Evolutionary conservation across 257 asterid species (phyloP).

Genomic region (Solanum habrochaites): DNA sequence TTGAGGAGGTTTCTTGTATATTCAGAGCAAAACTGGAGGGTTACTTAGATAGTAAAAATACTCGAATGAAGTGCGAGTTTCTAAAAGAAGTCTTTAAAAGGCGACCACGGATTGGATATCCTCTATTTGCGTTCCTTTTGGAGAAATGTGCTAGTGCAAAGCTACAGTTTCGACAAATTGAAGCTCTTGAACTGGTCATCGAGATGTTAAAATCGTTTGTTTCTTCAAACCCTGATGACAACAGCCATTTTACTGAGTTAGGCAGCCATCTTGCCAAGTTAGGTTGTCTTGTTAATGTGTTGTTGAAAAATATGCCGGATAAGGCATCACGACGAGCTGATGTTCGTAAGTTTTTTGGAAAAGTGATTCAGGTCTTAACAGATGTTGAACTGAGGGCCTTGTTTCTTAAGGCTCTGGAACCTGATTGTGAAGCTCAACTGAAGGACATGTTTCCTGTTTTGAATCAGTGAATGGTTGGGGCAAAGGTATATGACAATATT

Average conservation of each 20-base stretch:
- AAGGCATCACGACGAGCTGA: conserved; percentile 75
- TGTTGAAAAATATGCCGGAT: conserved; percentile 70
- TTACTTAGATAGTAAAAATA: conserved; percentile 77
- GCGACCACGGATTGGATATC: conserved; percentile 67
- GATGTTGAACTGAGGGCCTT: conserved; percentile 15
- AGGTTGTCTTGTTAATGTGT: conserved; percentile 32
- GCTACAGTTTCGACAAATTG: conserved; percentile 66
- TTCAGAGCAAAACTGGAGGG: conserved; percentile 35
- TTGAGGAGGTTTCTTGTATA: conserved; percentile 40
- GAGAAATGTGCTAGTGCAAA: conserved; percentile 71
- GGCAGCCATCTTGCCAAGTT: conserved; percentile 29
- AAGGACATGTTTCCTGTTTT: conserved; percentile 46
- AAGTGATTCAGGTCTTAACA: conserved; percentile 49
- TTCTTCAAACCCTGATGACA: conserved; percentile 18
- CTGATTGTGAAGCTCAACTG: conserved; percentile 58
- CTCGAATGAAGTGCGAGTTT: conserved; percentile 72
- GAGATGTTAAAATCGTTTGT: conserved; percentile 47
- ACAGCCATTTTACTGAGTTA: conserved; percentile 26
- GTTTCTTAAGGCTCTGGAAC: conserved; percentile 50
- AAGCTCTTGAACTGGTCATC: conserved; percentile 63
- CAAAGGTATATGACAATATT: background rate
- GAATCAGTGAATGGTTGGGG: conserved; percentile 14
- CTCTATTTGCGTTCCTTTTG: conserved; percentile 53
- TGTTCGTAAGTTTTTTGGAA: conserved; percentile 73
- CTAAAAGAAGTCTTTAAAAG: conserved; percentile 64